Evolutionary conservation across 345 rosid species (phyloP), one percentile per base, ranked within the genome.

Genomic region (Eucalyptus curtisii): DNA sequence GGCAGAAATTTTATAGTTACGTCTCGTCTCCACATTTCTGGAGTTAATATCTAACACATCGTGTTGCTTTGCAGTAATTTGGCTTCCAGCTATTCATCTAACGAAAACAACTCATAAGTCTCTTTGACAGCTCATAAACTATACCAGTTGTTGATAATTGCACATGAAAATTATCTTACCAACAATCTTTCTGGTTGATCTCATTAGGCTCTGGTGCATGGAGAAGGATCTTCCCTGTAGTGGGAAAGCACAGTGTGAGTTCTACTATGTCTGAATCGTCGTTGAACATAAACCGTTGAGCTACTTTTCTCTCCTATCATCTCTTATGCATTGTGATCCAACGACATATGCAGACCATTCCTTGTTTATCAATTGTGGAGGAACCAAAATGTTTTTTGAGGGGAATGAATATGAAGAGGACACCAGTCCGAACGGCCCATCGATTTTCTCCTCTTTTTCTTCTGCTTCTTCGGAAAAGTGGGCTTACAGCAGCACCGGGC

Each of bases 401-500:
- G 91, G 91, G 55, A 88, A 94, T 61, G 71, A 17, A 4, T 98
- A 95, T 89, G 91, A 53, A 68, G 98, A 92, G n/a, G 99, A 98
- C 91, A 87, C 90, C 40, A 90, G 47, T 50, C 0, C 10, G 5
- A 6, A 57, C 7, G 98, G 98, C 25, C 48, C 79, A 68, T 91
- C 99, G 14, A 53, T 6, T 85, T 96, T 95, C 88, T 8, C 45
- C 49, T 42, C 92, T 7, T 52, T 19, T 52, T 55, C 61, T 55
- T 55, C 30, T 10, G 6, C 61, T 55, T 27, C 33, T 14, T 50
- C 49, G 49, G 92, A 89, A 30, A 91, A 37, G 85, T 96, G 99
- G 99, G 98, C 92, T 68, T 95, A 94, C 31, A 98, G 99, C 86
- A 97, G 97, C 87, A 92, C 96, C 1, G 99, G 99, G 52, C 25